These are phyloP conservation scores for Cadophora luteo-olivacea DNA, from an alignment of 2,329 filamentous ascomycete species.

Conservation along the genomic window DNA sequence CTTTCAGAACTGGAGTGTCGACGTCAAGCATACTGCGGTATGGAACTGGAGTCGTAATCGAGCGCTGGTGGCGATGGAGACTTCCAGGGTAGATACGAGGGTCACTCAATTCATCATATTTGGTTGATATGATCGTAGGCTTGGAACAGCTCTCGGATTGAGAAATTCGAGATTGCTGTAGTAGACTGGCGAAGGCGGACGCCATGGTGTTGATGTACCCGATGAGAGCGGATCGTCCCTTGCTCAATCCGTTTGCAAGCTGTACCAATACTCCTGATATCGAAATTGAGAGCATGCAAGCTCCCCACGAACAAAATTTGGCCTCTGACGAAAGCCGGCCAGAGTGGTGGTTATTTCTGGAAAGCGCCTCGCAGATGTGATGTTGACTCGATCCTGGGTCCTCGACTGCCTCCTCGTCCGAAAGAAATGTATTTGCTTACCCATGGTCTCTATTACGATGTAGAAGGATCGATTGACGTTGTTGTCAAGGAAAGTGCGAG, in stretches of 20 bases:
- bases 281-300: constrained; percentile 33
- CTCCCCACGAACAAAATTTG: constrained; percentile 20
- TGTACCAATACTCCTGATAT: constrained; percentile 21
- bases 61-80: constrained; percentile 36
- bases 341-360: constrained; percentile 16
- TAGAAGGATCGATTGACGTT: constrained; percentile 44
- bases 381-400: constrained; percentile 20
- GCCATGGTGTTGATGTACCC: constrained; percentile 31
- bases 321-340: constrained; percentile 15
- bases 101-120: constrained; percentile 22
- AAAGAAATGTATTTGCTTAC: constrained; percentile 44
- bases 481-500: constrained; percentile 35
- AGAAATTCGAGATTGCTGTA: constrained; percentile 33
- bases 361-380: background rate
- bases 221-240: constrained; percentile 8
- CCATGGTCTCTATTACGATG: constrained; percentile 42
- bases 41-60: constrained; percentile 43
- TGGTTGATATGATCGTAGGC: constrained; percentile 20
- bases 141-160: constrained; percentile 31
- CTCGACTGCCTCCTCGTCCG: constrained; percentile 25
- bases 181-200: constrained; percentile 32
- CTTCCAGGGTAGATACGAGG: constrained; percentile 36
- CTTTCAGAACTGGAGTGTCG: constrained; percentile 50
- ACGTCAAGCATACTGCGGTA: constrained; percentile 63
- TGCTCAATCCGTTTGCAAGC: constrained; percentile 26